Evolutionary conservation across 2,329 filamentous ascomycete species (phyloP), one percentile per base, ranked within the genome.

Genomic region (Aureobasidium sp.): DNA sequence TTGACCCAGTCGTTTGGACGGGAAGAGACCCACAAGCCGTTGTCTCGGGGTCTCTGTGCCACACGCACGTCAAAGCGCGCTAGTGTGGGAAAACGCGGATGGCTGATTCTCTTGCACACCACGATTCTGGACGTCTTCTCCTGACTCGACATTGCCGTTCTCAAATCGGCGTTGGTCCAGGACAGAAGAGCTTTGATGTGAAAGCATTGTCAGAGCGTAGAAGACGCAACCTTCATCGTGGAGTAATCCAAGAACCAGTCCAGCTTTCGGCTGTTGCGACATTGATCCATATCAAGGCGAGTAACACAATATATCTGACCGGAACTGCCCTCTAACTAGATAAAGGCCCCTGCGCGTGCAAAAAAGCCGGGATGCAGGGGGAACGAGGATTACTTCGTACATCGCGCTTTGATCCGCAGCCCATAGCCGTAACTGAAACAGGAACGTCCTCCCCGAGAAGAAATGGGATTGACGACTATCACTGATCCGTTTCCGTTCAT

Each of bases 331-430:
- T 38, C 21, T 4, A n/a, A n/a, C n/a, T n/a, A 21, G 17, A 8
- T 17, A 1, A 23, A 27, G 37, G 51, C 7, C 51, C 27, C 10
- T 55, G 51, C 51, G 23, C 37, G n/a, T 23, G 25, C 38, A 17
- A 38, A n/a, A 43, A 43, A 31, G 51, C 38, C 37, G 51, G 37
- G 25, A 55, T 55, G 51, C 51, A 42, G 37, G 51, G 35, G 51
- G n/a, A n/a, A 15, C 51, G 27, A 55, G 38, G 27, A 13, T 55
- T 25, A 47, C 45, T 47, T 25, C 31, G 45, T 31, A 25, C 27
- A 43, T 43, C 9, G 38, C 37, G 51, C 51, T 55, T 11, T 43
- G 37, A 43, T 33, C 51, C 37, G 51, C 38, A 31, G 37, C 13
- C 37, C 33, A 42, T 25, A 17, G 10, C 10, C 29, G n/a, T 17